Percentiles rank a stretch among this genome's conserved stretches.
Evolutionary conservation across 495 filamentous ascomycete genomes (phyloP).

Genomic region (Lasiosphaeris hirsuta): DNA sequence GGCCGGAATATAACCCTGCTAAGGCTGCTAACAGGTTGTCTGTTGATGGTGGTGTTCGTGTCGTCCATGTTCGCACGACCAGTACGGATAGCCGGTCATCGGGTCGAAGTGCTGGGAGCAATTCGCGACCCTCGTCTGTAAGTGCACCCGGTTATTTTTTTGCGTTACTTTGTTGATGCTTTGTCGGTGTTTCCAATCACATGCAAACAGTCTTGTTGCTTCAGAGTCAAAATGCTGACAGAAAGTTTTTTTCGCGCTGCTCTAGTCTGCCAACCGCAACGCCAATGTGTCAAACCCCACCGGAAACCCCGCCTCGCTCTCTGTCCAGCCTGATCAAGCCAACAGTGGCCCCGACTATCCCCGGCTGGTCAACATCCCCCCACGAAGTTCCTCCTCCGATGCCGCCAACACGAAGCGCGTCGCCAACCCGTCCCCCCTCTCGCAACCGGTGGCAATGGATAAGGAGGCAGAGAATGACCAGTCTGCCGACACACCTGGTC

Average conservation of each 20-base stretch:
- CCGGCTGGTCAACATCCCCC: constrained; percentile 60
- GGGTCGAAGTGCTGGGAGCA: constrained; percentile 36
- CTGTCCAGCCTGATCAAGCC: constrained; percentile 38
- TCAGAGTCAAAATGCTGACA: constrained; percentile 30
- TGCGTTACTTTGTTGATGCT: constrained; percentile 1
- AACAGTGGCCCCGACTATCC: constrained; percentile 49
- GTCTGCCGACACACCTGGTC: constrained; percentile 28
- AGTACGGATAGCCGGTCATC: constrained; percentile 47
- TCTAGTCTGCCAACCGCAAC: constrained; percentile 49
- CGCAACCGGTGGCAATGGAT: constrained; percentile 69
- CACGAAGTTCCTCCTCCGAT: constrained; percentile 68
- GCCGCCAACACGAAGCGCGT: constrained; percentile 56
- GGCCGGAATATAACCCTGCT: constrained; percentile 36
- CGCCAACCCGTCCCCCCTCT: constrained; percentile 80
- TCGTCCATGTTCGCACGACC: constrained; percentile 32
- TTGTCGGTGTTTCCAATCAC: constrained; percentile 32
- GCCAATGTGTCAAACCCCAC: constrained; percentile 41
- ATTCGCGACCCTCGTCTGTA: constrained; percentile 46
- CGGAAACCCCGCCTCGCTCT: constrained; percentile 46
- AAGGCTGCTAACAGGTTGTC: constrained; percentile 19
- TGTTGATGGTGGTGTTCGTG: constrained; percentile 19
- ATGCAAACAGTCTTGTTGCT: constrained; percentile 11
- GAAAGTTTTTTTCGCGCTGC: constrained; percentile 22
- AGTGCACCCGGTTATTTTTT: constrained; percentile 23
- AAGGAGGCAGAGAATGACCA: constrained; percentile 32